Conservation (phyloP, 495 filamentous ascomycete genomes). For the Hyaloscypha variabilis region DNA sequence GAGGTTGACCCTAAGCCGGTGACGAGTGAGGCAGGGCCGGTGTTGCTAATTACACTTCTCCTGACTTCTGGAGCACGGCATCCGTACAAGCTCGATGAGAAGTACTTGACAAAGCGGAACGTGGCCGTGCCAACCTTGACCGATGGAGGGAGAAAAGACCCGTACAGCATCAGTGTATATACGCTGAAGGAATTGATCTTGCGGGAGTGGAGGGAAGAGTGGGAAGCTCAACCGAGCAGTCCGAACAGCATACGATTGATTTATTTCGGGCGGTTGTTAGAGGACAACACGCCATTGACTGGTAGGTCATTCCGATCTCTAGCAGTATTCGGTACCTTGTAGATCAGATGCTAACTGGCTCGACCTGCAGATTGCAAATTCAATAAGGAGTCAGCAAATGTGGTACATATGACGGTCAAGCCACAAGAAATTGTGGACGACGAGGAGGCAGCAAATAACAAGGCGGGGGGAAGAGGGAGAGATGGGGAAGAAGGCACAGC, state of each 20-base stretch:
- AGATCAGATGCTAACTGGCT: slow-evolving; percentile 12
- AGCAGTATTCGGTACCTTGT: not conserved
- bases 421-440: slow-evolving; percentile 89
- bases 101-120: slow-evolving; percentile 77
- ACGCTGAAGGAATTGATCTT: slow-evolving; percentile 90
- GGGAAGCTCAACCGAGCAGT: slow-evolving; percentile 81
- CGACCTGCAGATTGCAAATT: slow-evolving; percentile 72
- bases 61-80: slow-evolving; percentile 81
- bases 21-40: slow-evolving; percentile 21
- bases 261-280: slow-evolving; percentile 83
- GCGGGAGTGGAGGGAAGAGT: slow-evolving; percentile 88
- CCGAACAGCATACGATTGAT: slow-evolving; percentile 87
- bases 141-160: slow-evolving; percentile 62
- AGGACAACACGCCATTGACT: slow-evolving; percentile 80
- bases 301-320: slow-evolving; percentile 46
- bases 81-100: slow-evolving; percentile 84
- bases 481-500: slow-evolving; percentile 64
- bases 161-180: slow-evolving; percentile 86
- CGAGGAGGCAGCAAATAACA: slow-evolving; percentile 78
- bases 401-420: slow-evolving; percentile 92
- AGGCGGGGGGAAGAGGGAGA: slow-evolving; percentile 61
- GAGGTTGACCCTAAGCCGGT: slow-evolving; percentile 12
- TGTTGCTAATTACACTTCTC: slow-evolving; percentile 64
- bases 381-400: slow-evolving; percentile 68
- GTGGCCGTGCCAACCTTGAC: slow-evolving; percentile 67